A percentile compares a stretch with the other conserved stretches of the same genome.
These are phyloP conservation scores for Aphanocladium album DNA, from an alignment of 2,329 filamentous ascomycete genomes.

Conservation along the genomic window DNA sequence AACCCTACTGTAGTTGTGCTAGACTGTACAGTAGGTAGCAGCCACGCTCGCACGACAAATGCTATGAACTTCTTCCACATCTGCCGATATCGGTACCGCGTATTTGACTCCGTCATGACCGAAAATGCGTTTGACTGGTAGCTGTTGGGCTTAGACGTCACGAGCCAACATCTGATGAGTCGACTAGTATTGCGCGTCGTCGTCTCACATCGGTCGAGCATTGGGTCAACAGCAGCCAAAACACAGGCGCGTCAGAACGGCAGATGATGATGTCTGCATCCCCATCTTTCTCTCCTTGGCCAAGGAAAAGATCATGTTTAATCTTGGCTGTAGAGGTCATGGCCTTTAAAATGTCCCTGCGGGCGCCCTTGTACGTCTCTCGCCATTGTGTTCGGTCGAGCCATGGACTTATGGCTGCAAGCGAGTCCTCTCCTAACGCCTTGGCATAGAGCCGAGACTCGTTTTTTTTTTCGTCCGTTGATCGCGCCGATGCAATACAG, in stretches of 20 bases:
- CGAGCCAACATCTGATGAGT: not conserved
- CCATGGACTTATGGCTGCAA: not conserved
- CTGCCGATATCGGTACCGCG: not conserved
- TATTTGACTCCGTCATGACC: not conserved
- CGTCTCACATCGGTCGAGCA: not conserved
- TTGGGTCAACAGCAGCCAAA: not conserved
- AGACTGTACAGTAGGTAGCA: not conserved
- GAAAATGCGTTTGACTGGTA: not conserved
- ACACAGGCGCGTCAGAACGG: too few relatives aligned
- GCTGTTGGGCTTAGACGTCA: not conserved
- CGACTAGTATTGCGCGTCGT: not conserved
- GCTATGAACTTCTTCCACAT: not conserved
- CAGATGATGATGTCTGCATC: too few relatives aligned
- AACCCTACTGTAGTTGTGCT: too few relatives aligned
- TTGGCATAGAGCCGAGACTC: not conserved
- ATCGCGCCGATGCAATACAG: not conserved
- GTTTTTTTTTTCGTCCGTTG: not conserved
- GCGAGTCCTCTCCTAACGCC: not conserved
- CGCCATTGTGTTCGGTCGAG: not conserved
- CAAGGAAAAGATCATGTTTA: not conserved
- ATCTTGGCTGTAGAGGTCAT: not conserved
- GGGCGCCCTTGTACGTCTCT: not conserved
- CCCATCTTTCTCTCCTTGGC: not conserved
- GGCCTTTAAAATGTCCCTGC: not conserved
- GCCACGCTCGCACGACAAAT: not conserved